Evolutionary conservation across 2,329 filamentous ascomycete genomes (phyloP), one percentile per base, ranked within the genome.

Genomic region (Colletotrichum eleusines): DNA sequence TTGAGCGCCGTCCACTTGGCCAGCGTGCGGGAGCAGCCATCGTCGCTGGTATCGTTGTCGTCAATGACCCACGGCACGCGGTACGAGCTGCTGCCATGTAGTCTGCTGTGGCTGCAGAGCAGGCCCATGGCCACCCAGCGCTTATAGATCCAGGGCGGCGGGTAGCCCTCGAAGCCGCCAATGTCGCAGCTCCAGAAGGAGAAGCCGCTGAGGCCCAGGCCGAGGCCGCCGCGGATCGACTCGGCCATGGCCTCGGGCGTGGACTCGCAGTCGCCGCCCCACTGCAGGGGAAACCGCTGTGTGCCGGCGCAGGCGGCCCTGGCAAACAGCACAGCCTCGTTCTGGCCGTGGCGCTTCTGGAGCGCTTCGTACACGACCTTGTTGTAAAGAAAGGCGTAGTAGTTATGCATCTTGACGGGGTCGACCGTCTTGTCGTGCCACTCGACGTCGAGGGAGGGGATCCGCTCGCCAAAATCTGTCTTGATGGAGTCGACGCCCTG

Each of bases 101-200:
- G 84, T 18, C 91, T 86, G 46, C 89, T 92, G 78, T 94, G 91
- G 12, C 88, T 89, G 74, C 90, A 92, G 50, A 94, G 81, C 1
- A 93, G 84, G 0, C 91, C 91, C 78, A 93, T 92, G n/a, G 90
- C 90, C 7, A 93, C 90, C 91, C 91, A 94, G 59, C 91, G 88
- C 81, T 93, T 94, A 80, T 94, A 94, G 75, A 94, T 87, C 82
- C 89, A 90, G 0, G 88, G 89, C 2, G 84, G 86, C 4, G 91
- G 91, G 5, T 81, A 86, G 3, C 91, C 91, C 76, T 94, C 91
- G 74, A 94, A 92, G 0, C 90, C 91, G 59, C 91, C 90, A 74
- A 92, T 92, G 76, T 92, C 91, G 73, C 88, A 89, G 42, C 88
- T 89, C 90, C 90, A 92, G 80, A 89, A 92, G 16, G 87, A 86